Evolutionary conservation across 768 basidiomycete species (phyloP), one percentile per base, ranked within the genome.

Genomic region (Trametes meyenii): DNA sequence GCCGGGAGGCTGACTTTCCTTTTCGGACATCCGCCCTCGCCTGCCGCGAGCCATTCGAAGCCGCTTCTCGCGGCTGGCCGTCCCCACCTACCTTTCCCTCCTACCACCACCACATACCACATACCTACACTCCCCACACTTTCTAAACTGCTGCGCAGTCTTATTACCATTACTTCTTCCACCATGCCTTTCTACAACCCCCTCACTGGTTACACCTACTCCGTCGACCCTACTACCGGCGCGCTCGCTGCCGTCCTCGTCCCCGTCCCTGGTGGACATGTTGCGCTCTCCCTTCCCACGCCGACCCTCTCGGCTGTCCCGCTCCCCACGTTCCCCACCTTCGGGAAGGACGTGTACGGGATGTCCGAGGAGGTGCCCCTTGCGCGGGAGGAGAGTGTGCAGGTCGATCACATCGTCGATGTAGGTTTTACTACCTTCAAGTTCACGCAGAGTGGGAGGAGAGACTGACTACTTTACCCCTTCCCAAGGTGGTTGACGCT

Each of bases 91-190:
- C 46, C n/a, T 50, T 50, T 42, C 48, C 24, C 42, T 42, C 55
- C 46, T 40, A 50, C 56, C 56, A 21, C 46, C 56, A 58, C 24
- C 36, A 46, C 46, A 24, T 46, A 26, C 42, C 46, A 24, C 45
- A 26, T 26, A 19, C 23, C 13, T 14, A 24, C 46, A 19, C 53
- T 43, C 53, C 43, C n/a, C 35, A 38, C 42, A 17, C 7, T 45
- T 38, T 23, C 36, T n/a, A 50, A 36, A 21, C 50, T 52, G 58
- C 58, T 59, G 50, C 50, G 44, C 51, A 60, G 56, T 58, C 46
- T 36, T 33, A 6, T 13, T 33, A 38, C 19, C 33, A 36, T 14
- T 48, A 16, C n/a, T 13, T 14, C 12, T 21, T 23, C 5, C 21
- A 46, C 43, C 14, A 58, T 58, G 45, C 17, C 46, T 14, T 42